Evolutionary conservation across 441 rosid species (phyloP), one percentile per base, ranked within the genome.

Genomic region (Gossypium lobatum): DNA sequence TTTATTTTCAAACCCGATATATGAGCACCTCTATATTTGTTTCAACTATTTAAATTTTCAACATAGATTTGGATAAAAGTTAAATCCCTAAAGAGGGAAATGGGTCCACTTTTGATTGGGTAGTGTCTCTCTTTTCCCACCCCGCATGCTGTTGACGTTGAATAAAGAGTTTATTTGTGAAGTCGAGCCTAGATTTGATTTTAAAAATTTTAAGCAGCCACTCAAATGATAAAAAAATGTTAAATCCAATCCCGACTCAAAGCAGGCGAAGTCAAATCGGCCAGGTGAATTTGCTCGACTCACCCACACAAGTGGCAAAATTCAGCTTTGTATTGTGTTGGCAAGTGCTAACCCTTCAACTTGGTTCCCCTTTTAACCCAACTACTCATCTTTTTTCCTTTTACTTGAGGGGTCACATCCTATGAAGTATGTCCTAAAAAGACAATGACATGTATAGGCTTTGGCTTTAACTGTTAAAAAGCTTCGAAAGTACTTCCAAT

Each of bases 81-180:
- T 6, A 31, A 31, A 31, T 31, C 37, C 34, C 37, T 31, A 1
- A 31, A 0, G 37, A 31, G 37, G 34, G 37, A 4, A 31, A 31
- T 14, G 69, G 69, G 69, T 64, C 69, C 69, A 18, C 69, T 39
- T 20, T 20, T 39, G 69, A 39, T 64, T 18, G 20, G 31, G 53
- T 39, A 26, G 9, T 18, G 9, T 46, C 13, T 23, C 52, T 39
- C 28, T 64, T 8, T 39, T 37, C 16, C 52, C 26, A 1, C 3
- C 64, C 18, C 2, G 53, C 53, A 6, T 39, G 69, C 28, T 64
- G 69, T 18, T 39, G 53, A 5, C 6, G 50, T 28, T 28, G 34
- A 28, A 4, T 31, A 31, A 4, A 4, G 37, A 6, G 6, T 31
- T 31, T 31, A 31, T 31, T 31, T 31, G 37, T 31, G 37, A 31